Evolutionary conservation across 805 yeast species (phyloP), one percentile per base, ranked within the genome.

Genomic region (Wickerhamiella occidentalis): DNA sequence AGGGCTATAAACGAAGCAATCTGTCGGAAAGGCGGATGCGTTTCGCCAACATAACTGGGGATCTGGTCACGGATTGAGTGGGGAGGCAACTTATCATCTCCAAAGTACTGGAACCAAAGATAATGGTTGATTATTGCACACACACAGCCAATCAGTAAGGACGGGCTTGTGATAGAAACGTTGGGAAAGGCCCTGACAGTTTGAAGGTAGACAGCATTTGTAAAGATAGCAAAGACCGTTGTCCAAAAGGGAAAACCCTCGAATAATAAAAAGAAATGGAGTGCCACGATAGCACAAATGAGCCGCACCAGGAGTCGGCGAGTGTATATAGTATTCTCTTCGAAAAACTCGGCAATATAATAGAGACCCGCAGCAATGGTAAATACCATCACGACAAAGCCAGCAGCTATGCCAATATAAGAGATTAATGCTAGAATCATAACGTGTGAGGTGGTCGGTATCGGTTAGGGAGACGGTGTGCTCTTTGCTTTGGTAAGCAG

Each of bases 1-100:
- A 92, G 67, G 1, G 96, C 98, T 62, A 92, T 88, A 64, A 92
- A 92, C 2, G 96, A 82, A n/a, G 96, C 85, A 3, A 92, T 85
- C 62, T 92, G 95, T 1, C 87, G 72, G 61, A 90, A 90, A 11
- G 82, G 72, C 1, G 95, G 94, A 48, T 85, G 75, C 42, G 77
- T 75, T 12, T 82, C 83, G 72, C 45, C 84, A 74, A 55, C 68
- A 72, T 59, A 80, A 68, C 57, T 83, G 64, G 65, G 71, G 61
- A 55, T 70, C 72, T 55, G 82, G 73, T 36, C 48, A 35, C 51
- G 46, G 29, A 64, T 64, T 6, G 56, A 47, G 42, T 64, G 54
- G 2, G 92, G 80, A 9, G 95, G 90, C 23, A 84, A 72, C 15
- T 61, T 57, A 43, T 75, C 71, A 38, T 85, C 82, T 55, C 78